Evolutionary conservation across 257 asterid species (phyloP).

Genomic region (Forsythia viridissima): DNA sequence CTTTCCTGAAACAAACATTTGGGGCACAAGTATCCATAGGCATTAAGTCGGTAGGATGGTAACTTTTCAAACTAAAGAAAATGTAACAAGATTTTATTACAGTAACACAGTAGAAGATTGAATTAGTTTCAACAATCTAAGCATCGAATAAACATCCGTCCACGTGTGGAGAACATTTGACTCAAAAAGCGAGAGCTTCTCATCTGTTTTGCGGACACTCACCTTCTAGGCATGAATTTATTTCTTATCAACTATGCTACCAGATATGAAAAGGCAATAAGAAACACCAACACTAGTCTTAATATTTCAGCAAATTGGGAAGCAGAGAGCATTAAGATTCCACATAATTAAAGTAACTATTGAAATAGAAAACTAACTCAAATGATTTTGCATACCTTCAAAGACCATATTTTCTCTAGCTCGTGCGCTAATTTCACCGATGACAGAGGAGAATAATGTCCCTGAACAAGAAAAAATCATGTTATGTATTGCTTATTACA

Average conservation of each 20-base stretch:
- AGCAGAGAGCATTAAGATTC: slow-evolving; percentile 6
- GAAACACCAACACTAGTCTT: neutral
- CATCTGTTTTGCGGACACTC: neutral
- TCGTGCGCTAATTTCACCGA: slow-evolving; percentile 73
- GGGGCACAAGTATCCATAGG: neutral
- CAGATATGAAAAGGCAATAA: neutral
- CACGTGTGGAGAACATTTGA: neutral
- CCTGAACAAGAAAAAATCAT: slow-evolving; percentile 45
- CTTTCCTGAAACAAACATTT: neutral
- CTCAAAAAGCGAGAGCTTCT: slow-evolving; percentile 10
- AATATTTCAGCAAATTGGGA: slow-evolving; percentile 12
- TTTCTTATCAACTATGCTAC: slow-evolving; percentile 9
- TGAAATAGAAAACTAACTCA: neutral
- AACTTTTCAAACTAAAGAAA: slow-evolving; percentile 12
- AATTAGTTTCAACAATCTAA: neutral
- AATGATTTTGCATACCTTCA: slow-evolving; percentile 61
- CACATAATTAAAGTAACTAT: neutral
- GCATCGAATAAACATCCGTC: slow-evolving; percentile 2
- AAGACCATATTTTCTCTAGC: slow-evolving; percentile 70
- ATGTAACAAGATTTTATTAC: slow-evolving; percentile 4
- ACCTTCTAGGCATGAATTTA: neutral
- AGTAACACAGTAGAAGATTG: slow-evolving; percentile 2
- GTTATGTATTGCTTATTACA: slow-evolving; percentile 14
- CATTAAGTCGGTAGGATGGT: neutral
- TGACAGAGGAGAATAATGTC: slow-evolving; percentile 57